Conservation (phyloP, 331 rosid species). For the Acacia pycnantha region DNA sequence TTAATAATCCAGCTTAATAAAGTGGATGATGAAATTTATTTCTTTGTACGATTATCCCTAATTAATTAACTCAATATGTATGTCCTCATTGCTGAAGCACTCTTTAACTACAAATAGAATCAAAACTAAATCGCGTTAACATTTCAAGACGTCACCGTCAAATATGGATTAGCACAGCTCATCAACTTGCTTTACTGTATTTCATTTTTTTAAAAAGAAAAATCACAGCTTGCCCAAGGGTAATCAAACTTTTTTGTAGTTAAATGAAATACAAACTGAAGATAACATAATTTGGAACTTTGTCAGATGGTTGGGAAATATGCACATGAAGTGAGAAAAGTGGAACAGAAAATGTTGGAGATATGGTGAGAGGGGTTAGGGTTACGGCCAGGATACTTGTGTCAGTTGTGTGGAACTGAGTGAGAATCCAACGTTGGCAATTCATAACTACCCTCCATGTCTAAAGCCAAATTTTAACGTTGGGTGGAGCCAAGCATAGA, state of each 20-base stretch:
- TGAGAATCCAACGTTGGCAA: slow-evolving; percentile 40
- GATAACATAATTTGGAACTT: background rate
- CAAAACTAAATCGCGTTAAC: too few species aligned
- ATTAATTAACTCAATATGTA: background rate
- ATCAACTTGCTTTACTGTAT: background rate
- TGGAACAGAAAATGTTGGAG: slow-evolving; percentile 41
- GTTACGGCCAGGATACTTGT: slow-evolving; percentile 32
- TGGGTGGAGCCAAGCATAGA: slow-evolving; percentile 55
- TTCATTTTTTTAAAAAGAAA: background rate
- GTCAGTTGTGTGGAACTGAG: slow-evolving; percentile 40
- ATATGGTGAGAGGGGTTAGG: slow-evolving; percentile 55
- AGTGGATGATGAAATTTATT: background rate
- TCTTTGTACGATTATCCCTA: background rate
- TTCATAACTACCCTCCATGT: slow-evolving; percentile 72
- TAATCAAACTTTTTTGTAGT: background rate
- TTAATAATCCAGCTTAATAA: slow-evolving; percentile 12
- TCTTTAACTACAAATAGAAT: background rate
- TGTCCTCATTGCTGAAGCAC: background rate
- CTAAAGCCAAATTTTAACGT: slow-evolving; percentile 68
- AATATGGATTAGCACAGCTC: background rate
- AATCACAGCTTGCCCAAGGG: background rate
- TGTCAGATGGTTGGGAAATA: slow-evolving; percentile 36
- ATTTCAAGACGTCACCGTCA: background rate
- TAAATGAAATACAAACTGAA: background rate
- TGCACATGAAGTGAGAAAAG: too few species aligned